Evolutionary conservation across 306 rosid genomes (phyloP).

Genomic region (Pterocarpus macrocarpus): DNA sequence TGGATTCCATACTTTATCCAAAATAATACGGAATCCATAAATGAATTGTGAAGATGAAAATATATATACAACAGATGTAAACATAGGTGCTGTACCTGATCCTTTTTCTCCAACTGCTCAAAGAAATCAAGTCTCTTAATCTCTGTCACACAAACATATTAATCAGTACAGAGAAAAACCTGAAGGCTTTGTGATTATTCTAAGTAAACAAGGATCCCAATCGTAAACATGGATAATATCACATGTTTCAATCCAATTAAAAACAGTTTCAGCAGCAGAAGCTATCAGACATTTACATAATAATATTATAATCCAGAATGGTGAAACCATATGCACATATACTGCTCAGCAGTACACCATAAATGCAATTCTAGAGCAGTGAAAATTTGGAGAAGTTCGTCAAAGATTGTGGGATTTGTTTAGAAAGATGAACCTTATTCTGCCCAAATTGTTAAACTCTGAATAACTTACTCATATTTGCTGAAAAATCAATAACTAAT

Average conservation of each 20-base stretch:
- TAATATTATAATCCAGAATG: constrained; percentile 17
- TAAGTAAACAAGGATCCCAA: constrained; percentile 16
- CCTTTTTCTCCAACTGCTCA: constrained; percentile 51
- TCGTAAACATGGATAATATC: constrained; percentile 25
- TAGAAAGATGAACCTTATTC: constrained; percentile 17
- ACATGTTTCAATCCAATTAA: constrained; percentile 3
- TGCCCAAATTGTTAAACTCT: not conserved
- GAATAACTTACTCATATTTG: not conserved
- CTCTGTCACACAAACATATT: constrained; percentile 53
- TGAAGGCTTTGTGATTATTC: not conserved
- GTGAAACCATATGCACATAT: not conserved
- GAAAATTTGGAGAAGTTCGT: constrained; percentile 28
- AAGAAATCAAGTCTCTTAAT: constrained; percentile 46
- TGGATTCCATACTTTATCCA: not conserved
- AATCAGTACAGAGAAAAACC: constrained; percentile 36
- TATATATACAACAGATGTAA: constrained; percentile 16
- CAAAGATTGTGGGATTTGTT: not conserved
- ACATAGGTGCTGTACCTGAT: constrained; percentile 49
- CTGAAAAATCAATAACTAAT: constrained; percentile 15
- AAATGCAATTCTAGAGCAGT: not conserved
- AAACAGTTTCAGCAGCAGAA: constrained; percentile 35
- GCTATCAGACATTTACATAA: not conserved
- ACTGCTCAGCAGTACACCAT: constrained; percentile 19
- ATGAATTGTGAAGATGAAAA: constrained; percentile 21
- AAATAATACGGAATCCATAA: not conserved